Evolutionary conservation across 1,284 basidiomycete genomes (phyloP).

Genomic region (Cutaneotrichosporon sp.): DNA sequence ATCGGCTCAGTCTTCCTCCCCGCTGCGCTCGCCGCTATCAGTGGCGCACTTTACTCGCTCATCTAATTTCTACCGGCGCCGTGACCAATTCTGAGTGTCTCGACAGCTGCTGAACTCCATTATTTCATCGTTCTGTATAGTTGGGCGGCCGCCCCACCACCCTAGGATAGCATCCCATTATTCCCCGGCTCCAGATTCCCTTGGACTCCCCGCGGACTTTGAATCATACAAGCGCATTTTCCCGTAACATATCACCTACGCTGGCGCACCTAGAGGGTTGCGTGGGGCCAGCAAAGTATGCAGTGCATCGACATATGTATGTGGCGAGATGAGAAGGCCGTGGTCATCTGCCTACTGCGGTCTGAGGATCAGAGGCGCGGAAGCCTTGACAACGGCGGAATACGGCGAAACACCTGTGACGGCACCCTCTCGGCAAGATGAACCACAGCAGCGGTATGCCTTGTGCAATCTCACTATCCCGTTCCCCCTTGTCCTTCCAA

Average conservation of each 20-base stretch:
- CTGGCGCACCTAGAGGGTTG: background rate
- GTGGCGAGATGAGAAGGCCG: no score
- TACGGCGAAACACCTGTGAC: no score
- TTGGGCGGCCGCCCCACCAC: background rate
- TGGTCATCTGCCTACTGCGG: no score
- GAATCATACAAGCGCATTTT: conserved; percentile 1
- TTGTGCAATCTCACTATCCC: no score
- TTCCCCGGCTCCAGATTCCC: background rate
- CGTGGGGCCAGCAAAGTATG: background rate
- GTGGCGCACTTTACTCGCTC: background rate
- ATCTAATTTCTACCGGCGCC: background rate
- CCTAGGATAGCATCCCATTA: background rate
- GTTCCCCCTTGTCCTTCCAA: no score
- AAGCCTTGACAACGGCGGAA: no score
- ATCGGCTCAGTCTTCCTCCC: background rate
- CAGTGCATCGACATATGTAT: background rate
- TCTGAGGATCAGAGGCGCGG: no score
- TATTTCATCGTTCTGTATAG: background rate
- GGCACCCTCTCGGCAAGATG: no score
- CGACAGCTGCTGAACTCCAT: background rate
- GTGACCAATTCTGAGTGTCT: background rate
- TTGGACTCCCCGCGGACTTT: background rate
- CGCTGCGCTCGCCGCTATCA: background rate
- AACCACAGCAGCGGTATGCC: no score
- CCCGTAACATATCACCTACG: background rate